Percentiles rank a stretch among this genome's conserved stretches.
phyloP scores from a whole-genome alignment of 345 rosid species.

The Cardamine occulta region DNA sequence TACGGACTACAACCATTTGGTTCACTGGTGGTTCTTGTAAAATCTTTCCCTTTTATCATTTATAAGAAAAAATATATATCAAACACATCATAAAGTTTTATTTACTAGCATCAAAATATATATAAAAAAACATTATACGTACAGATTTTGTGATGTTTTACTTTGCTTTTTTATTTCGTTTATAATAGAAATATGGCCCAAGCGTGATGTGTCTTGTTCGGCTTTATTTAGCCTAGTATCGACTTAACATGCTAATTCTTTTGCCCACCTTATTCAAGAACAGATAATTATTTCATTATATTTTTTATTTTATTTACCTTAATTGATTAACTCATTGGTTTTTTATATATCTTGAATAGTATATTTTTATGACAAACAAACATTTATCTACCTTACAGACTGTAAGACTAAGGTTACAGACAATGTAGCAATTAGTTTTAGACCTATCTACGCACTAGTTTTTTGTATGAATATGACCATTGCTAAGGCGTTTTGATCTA shows the following conservation, averaged over 20 bases:
- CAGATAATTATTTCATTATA: not conserved
- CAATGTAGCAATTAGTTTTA: not conserved
- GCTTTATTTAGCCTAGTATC: conserved; percentile 8
- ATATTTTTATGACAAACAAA: not conserved
- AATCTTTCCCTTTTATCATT: not conserved
- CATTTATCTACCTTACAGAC: not conserved
- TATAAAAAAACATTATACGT: not conserved
- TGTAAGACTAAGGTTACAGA: not conserved
- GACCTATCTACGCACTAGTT: not conserved
- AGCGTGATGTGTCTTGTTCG: not conserved
- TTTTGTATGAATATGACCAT: not conserved
- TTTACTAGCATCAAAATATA: not conserved
- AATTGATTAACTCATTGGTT: not conserved
- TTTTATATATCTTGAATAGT: not conserved
- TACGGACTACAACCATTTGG: not conserved
- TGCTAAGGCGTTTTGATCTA: not conserved
- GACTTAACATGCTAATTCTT: conserved; percentile 3
- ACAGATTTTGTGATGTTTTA: not conserved
- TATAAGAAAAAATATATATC: not conserved
- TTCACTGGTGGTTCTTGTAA: not conserved
- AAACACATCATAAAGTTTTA: not conserved
- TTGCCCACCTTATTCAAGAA: conserved; percentile 16
- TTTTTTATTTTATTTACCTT: not conserved
- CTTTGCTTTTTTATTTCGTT: not conserved
- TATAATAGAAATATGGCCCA: conserved; percentile 4